Base-by-base conservation (phyloP, 331 rosid species). In the Rosa hybrid region DNA sequence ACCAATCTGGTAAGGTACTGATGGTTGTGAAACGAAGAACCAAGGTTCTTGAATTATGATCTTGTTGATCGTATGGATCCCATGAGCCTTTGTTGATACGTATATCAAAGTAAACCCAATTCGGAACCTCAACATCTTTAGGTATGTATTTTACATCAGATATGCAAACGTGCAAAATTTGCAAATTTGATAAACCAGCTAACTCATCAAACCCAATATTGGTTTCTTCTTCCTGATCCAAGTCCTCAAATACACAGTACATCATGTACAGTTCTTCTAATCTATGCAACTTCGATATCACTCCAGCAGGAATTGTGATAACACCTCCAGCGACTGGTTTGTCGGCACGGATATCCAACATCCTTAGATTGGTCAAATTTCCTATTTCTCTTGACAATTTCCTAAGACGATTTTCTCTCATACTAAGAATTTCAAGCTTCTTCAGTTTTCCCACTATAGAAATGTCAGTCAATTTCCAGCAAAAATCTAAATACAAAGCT, bases 141-240 rank as follows among this genome's bases (percentile, higher is more conserved):
- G 77, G 77, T 10, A 79, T 39, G 12, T 21, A 59, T 4, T 71
- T 46, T 25, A 6, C 20, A 77, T 84, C 68, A 30, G 59, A 30
- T 6, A 84, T 54, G 51, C 76, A 76, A 46, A 86, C 50, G 9
- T 80, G 77, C 78, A 88, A 76, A 75, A 54, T 23, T 21, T 68
- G 71, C 48, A 88, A 72, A 9, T 34, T 23, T 27, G 38, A 73
- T 74, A 88, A 80, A 59, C 76, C 45, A 60, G 71, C 63, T 38
- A 86, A 25, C 84, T 88, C 91, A 46, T 25, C 18, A 17, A 86
- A 62, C 57, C 77, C 51, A 18, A 80, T 78, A 4, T 23, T n/a
- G 14, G 13, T 27, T 62, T 23, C 68, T 12, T 25, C 77, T 25
- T 1, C 57, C 16, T 13, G 3, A 2, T 1, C 41, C 39, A 18